Base-by-base conservation (phyloP, 305 asterid genomes). In the Fraxinus paxiana region DNA sequence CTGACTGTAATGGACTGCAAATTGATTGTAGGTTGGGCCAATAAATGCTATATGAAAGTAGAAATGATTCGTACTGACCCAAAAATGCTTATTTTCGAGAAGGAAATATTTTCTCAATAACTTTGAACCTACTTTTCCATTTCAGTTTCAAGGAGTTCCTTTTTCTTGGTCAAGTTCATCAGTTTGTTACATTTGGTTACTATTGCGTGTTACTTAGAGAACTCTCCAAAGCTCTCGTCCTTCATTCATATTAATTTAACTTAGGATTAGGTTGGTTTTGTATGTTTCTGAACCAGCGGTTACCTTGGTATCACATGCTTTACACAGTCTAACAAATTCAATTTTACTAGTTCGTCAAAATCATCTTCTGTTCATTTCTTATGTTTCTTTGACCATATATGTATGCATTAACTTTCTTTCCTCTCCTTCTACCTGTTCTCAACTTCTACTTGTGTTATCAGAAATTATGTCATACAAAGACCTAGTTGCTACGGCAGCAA, bases 391-490 rank as follows among this genome's bases (percentile, higher is more conserved):
- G 24, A 33, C 73, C 73, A 0, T 65, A 10, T 65, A 59, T 59
- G 2, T 15, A 38, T 67, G 38, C 46, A 10, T 76, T 31, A 33
- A 54, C 78, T 61, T 73, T 81, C 31, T 65, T 65, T 51, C 17
- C 63, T 6, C 76, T 26, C 70, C 75, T 61, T 61, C 71, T 41
- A 28, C 46, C 43, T 82, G 76, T 84, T 73, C 76, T 80, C 71
- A 77, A 37, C 12, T 12, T 84, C 73, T 69, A 65, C 59, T 63
- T 74, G 31, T 86, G 82, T 80, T 82, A 81, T 82, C 93, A 96
- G 99, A 92, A 88, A 87, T 89, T 88, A 43, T 94, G 91, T 96
- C 99, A 5, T 92, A 89, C 78, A 96, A 92, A 82, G 99, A 96
- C 82, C 99, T 98, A 81, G 89, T 91, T 59, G 99, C 98, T 79